These are phyloP conservation scores for Backusella tuberculispora DNA, from an alignment of 192 early-diverging fungal genomes.

Conservation along the genomic window DNA sequence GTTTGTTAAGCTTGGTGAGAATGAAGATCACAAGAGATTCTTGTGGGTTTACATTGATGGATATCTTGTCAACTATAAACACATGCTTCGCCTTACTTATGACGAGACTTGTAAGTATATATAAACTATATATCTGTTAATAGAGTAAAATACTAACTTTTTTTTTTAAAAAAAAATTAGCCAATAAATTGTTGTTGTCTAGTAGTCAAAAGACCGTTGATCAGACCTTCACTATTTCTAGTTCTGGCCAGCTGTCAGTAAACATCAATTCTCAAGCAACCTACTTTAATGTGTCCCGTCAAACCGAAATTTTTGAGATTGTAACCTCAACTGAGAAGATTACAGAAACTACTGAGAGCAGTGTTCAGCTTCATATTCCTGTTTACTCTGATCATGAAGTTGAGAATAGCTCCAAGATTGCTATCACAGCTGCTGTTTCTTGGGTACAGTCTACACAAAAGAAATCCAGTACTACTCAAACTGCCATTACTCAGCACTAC, in stretches of 20 bases:
- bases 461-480: slow-evolving; percentile 13
- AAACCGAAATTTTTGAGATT: not conserved
- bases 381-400: slow-evolving; percentile 19
- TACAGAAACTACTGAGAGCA: not conserved
- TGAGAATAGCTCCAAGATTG: slow-evolving; percentile 8
- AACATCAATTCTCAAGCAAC: not conserved
- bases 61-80: slow-evolving; percentile 38
- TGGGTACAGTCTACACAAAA: slow-evolving; percentile 18
- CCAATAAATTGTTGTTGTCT: slow-evolving; percentile 15
- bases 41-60: slow-evolving; percentile 34
- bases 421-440: slow-evolving; percentile 19
- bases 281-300: slow-evolving; percentile 17
- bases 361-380: slow-evolving; percentile 26
- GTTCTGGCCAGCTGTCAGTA: slow-evolving; percentile 19
- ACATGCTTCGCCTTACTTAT: slow-evolving; percentile 30
- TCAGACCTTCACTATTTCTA: slow-evolving; percentile 20
- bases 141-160: not conserved
- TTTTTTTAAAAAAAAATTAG: slow-evolving; percentile 10
- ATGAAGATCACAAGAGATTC: slow-evolving; percentile 30
- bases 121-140: not conserved
- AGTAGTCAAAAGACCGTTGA: not conserved
- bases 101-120: slow-evolving; percentile 22
- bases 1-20: slow-evolving; percentile 12
- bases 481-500: slow-evolving; percentile 18
- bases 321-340: slow-evolving; percentile 13